Evolutionary conservation across 1,139 yeast species (phyloP).

Genomic region (Petasospora fabianii): DNA sequence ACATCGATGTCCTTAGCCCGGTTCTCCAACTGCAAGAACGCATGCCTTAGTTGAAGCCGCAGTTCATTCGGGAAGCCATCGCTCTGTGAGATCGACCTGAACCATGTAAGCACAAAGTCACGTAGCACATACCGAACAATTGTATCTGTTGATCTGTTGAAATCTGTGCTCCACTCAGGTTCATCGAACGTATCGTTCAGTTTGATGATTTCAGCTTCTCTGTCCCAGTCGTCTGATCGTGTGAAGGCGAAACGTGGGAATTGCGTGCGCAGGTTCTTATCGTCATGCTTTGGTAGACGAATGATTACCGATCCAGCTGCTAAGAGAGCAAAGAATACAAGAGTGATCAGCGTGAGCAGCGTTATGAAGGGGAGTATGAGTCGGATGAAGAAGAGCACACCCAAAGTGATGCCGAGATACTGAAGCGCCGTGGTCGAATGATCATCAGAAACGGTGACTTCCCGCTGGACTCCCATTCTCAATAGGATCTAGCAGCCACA

Average conservation of each 20-base stretch:
- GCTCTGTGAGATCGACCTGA: constrained; percentile 36
- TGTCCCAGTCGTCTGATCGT: constrained; percentile 30
- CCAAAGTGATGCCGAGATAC: constrained; percentile 5
- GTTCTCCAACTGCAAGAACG: constrained; percentile 38
- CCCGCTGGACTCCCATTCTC: too few relatives aligned
- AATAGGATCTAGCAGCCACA: too few relatives aligned
- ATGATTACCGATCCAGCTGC: constrained; percentile 7
- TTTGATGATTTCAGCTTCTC: constrained; percentile 21
- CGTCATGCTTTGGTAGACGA: constrained; percentile 12
- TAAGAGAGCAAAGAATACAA: background rate
- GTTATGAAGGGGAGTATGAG: constrained; percentile 11
- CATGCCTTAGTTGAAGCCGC: constrained; percentile 43
- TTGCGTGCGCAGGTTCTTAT: constrained; percentile 3
- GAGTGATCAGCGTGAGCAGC: constrained; percentile 1
- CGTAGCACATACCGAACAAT: constrained; percentile 50
- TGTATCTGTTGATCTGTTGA: constrained; percentile 51
- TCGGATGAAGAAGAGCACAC: constrained; percentile 6
- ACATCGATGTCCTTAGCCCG: constrained; percentile 47
- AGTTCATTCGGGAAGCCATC: constrained; percentile 53
- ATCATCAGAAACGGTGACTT: too few relatives aligned
- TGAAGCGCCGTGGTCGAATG: constrained; percentile 2
- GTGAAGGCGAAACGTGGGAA: constrained; percentile 34
- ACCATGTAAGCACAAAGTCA: constrained; percentile 72
- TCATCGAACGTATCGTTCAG: constrained; percentile 4
- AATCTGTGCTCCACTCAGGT: constrained; percentile 5